Percentiles rank a stretch among this genome's conserved stretches.
Conservation (phyloP, 345 rosid species). For the Raphanus sativus region DNA sequence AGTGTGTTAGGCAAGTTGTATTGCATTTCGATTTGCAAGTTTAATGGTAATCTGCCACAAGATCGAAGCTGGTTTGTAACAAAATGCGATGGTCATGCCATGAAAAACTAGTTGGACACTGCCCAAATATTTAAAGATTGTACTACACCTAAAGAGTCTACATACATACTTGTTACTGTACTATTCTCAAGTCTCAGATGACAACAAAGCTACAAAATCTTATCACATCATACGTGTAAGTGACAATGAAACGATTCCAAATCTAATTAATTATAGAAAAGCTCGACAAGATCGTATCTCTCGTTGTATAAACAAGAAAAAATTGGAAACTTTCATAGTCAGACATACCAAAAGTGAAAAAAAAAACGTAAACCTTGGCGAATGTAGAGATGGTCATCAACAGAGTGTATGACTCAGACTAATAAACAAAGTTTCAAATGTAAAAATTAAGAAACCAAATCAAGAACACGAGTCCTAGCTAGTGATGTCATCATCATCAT, state of each 20-base stretch:
- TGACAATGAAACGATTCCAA: not conserved
- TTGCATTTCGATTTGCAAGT: not conserved
- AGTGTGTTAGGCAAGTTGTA: not conserved
- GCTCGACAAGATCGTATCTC: not conserved
- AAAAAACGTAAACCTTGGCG: not conserved
- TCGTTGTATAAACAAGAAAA: not conserved
- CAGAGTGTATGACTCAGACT: not conserved
- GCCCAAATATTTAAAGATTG: not conserved
- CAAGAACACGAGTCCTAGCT: not conserved
- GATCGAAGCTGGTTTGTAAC: not conserved
- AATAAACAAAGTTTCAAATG: not conserved
- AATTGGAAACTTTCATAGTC: constrained; percentile 4
- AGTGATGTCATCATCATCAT: not conserved
- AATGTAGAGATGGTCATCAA: not conserved
- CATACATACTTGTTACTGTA: not conserved
- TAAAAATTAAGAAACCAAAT: not conserved
- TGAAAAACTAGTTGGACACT: not conserved
- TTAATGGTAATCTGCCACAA: not conserved
- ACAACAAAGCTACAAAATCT: not conserved
- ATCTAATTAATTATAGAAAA: not conserved
- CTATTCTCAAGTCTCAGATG: not conserved
- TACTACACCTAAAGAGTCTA: not conserved
- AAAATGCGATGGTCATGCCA: not conserved
- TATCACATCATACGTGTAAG: not conserved
- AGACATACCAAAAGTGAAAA: not conserved